Base-by-base conservation (phyloP, 1,284 basidiomycete genomes). In the Chalciporus sp. region DNA sequence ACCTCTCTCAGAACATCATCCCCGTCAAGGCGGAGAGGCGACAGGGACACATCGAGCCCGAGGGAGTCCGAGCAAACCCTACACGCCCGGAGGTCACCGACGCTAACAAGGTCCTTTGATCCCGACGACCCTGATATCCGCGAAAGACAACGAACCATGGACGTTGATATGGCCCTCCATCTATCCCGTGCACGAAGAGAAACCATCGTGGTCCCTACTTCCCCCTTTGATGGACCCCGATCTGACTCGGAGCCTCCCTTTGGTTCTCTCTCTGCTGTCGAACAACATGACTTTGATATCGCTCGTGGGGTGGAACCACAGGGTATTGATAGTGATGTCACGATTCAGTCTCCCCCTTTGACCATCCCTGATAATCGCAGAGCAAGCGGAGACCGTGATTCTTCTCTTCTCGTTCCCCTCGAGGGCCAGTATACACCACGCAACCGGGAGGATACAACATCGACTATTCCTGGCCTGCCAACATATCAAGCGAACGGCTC, bases 101-200 rank as follows among this genome's bases (percentile, higher is more conserved):
- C 83, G 0, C 70, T 87, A 20, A 68, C 73, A 1, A 80, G 87
- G 39, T 78, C 84, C 9, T 80, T 81, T 58, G 86, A 90, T 66
- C 79, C 78, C 14, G 77, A 85, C 71, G 86, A 90, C 65, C 84
- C 86, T 0, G 82, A 88, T 52, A 82, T 80, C 20, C 77, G 82
- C 47, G 90, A 93, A 66, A 81, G 90, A 16, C 90, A 93, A 72
- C 80, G 88, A n/a, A 83, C 87, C 1, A 87, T 93, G 83, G 90
- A 92, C 60, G 90, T 86, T 0, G 90, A 92, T 64, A 90, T 92
- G 82, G 90, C 91, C 44, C 81, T 90, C 66, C 89, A 92, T 51
- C 81, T 93, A 43, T 90, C 88, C 28, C 78, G 84, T 33, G 89
- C 88, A 0, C 80, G 90, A 26, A 79, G 86, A 58, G 84, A 84